Evolutionary conservation across 225 moss, liverwort and hornwort species (phyloP).

Genomic region (Marchantia paleacea): DNA sequence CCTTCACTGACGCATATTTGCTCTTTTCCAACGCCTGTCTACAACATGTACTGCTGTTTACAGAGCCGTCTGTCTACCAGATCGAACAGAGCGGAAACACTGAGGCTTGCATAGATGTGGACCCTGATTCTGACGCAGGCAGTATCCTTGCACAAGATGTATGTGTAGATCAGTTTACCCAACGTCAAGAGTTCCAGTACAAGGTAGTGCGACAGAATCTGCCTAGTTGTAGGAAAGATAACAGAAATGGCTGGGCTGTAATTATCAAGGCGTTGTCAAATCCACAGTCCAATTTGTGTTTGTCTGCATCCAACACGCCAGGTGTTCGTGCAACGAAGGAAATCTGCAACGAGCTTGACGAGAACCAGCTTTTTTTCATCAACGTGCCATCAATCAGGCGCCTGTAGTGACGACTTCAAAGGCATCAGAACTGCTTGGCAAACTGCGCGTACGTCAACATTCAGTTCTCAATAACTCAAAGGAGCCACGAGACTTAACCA

Average conservation of each 20-base stretch:
- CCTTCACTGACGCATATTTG: neutral
- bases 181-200: neutral
- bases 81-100: neutral
- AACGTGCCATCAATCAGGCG: constrained; percentile 3
- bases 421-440: too few species aligned
- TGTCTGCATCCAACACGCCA: neutral
- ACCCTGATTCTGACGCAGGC: neutral
- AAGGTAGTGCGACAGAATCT: neutral
- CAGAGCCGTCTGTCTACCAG: neutral
- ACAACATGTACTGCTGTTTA: neutral
- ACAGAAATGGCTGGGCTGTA: neutral
- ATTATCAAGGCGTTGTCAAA: neutral
- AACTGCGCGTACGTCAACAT: too few species aligned
- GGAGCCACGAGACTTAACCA: too few species aligned
- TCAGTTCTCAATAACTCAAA: too few species aligned
- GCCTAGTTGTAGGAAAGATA: neutral
- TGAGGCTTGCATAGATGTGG: neutral
- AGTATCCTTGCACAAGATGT: neutral
- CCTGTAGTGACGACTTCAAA: neutral
- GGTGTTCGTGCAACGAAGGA: neutral
- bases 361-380: neutral
- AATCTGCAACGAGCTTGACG: neutral
- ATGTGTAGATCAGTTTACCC: neutral
- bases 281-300: neutral
- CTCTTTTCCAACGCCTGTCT: neutral